phyloP scores from a whole-genome alignment of 257 asterid genomes.

The Solanum piurae region DNA sequence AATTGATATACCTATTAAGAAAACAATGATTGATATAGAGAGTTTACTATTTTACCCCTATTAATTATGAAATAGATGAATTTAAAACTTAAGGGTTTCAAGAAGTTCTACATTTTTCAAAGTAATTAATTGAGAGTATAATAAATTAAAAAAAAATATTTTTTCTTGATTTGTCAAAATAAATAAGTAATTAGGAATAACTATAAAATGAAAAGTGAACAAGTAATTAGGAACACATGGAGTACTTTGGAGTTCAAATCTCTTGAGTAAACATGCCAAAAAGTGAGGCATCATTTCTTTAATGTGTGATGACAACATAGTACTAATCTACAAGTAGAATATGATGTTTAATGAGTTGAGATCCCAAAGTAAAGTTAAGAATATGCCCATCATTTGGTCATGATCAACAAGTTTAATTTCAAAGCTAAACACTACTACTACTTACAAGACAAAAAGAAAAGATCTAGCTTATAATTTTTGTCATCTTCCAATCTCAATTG shows the following conservation, averaged over 20 bases:
- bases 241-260: neutral
- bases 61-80: too few relatives aligned
- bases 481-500: neutral
- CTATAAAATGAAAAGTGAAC: too few relatives aligned
- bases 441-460: neutral
- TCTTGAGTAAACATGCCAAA: neutral
- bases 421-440: neutral
- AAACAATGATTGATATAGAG: too few relatives aligned
- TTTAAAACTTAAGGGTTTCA: too few relatives aligned
- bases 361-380: neutral
- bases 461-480: neutral
- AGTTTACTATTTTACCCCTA: too few relatives aligned
- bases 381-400: conserved; percentile 1
- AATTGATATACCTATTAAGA: too few relatives aligned
- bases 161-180: too few relatives aligned
- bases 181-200: too few relatives aligned
- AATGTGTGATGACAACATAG: neutral
- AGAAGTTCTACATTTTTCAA: too few relatives aligned
- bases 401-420: neutral
- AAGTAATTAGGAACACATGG: fast-evolving
- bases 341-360: neutral
- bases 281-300: neutral
- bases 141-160: too few relatives aligned
- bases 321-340: neutral
- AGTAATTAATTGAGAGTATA: too few relatives aligned